Percentiles rank a stretch among this genome's conserved stretches.
Evolutionary conservation across 1,139 yeast genomes (phyloP).

Genomic region (Yamadazyma siamensis): DNA sequence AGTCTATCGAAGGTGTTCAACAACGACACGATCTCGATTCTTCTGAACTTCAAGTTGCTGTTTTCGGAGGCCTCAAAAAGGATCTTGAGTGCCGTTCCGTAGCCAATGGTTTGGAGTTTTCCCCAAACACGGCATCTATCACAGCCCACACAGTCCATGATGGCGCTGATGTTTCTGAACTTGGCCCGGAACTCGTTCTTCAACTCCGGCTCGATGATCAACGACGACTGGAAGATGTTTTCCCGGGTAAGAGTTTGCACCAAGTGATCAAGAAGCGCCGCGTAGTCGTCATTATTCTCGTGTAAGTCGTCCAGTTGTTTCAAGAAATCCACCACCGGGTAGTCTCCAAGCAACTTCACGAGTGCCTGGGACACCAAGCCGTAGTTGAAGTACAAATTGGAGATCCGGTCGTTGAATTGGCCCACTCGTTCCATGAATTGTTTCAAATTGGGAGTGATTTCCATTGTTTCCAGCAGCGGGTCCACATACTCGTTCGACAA

Average conservation of each 20-base stretch:
- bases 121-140: slow-evolving; percentile 99
- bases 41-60: slow-evolving; percentile 52
- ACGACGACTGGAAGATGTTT: slow-evolving; percentile 42
- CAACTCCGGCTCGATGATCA: slow-evolving; percentile 48
- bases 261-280: slow-evolving; percentile 17
- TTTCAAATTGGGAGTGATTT: slow-evolving; percentile 79
- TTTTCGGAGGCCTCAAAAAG: slow-evolving; percentile 66
- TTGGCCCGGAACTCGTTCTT: slow-evolving; percentile 84
- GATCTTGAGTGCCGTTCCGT: slow-evolving; percentile 91
- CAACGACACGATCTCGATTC: slow-evolving; percentile 86
- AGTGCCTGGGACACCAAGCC: slow-evolving; percentile 83
- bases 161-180: slow-evolving; percentile 83
- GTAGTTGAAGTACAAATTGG: slow-evolving; percentile 89
- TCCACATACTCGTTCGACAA: slow-evolving; percentile 81
- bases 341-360: slow-evolving; percentile 48
- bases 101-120: slow-evolving; percentile 92
- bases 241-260: slow-evolving; percentile 20
- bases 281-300: slow-evolving; percentile 38
- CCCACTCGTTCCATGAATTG: slow-evolving; percentile 92
- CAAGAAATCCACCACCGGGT: slow-evolving; percentile 14
- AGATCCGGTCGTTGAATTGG: slow-evolving; percentile 78
- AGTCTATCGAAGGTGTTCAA: slow-evolving; percentile 89
- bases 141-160: slow-evolving; percentile 98
- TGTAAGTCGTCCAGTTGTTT: slow-evolving; percentile 13
- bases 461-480: slow-evolving; percentile 65